phyloP scores from a whole-genome alignment of 169 alveolate species.

The Cryptosporidium ubiquitum region DNA sequence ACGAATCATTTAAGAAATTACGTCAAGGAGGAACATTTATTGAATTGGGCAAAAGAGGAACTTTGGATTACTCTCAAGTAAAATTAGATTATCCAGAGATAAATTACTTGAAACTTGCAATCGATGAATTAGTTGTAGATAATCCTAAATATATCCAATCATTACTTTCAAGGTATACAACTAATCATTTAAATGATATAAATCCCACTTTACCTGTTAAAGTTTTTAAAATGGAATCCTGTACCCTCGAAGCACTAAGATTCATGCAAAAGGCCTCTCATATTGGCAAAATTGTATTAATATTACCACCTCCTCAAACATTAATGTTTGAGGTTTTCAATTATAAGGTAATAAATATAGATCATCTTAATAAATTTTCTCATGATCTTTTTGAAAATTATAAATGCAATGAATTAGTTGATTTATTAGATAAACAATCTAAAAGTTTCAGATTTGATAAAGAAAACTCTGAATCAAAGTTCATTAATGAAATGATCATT shows the following conservation, averaged over 20 bases:
- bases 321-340: conserved; percentile 50
- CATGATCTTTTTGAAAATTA: neutral
- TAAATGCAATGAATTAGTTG: neutral
- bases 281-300: conserved; percentile 70
- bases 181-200: neutral
- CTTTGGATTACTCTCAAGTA: neutral
- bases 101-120: conserved; percentile 26
- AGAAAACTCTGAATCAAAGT: neutral
- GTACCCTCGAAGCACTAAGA: conserved; percentile 54
- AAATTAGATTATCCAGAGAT: conserved; percentile 7
- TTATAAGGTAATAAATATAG: neutral
- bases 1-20: conserved; percentile 57
- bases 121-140: conserved; percentile 40
- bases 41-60: conserved; percentile 66
- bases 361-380: neutral
- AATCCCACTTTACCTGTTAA: conserved; percentile 67
- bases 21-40: conserved; percentile 67
- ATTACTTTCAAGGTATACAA: conserved; percentile 24
- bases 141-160: conserved; percentile 28
- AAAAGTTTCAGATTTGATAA: neutral
- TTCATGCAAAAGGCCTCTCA: conserved; percentile 70
- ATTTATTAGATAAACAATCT: neutral
- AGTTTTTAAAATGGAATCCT: conserved; percentile 64
- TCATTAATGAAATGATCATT: conserved; percentile 7
- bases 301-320: conserved; percentile 74